Evolutionary conservation across 2,329 filamentous ascomycete species (phyloP), one percentile per base, ranked within the genome.

Genomic region (Pseudocercospora musae): DNA sequence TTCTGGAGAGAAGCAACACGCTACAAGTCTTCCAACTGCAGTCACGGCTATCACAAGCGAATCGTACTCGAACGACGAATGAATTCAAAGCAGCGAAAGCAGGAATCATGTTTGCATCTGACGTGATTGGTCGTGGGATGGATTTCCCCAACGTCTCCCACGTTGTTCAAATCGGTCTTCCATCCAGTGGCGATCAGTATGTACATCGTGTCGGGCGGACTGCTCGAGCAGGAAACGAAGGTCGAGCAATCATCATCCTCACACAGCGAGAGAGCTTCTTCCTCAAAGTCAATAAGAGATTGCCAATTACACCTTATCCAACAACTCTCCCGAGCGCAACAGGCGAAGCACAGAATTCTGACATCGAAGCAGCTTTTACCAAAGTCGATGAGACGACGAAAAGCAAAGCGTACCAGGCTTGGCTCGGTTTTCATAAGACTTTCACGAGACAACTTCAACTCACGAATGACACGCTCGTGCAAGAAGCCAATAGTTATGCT

Each of bases 121-220:
- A 96, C 72, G 93, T 95, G 20, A 89, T 98, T 18, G 93, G 92
- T n/a, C 87, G 94, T 70, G 94, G 94, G 59, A 96, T 98, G 72
- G 95, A 99, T 77, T 98, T 99, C 46, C 87, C 98, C 72, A 97
- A 97, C 78, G 98, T 98, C 74, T 93, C 97, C 75, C 87, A 97
- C 86, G 50, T 90, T 87, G 18, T 90, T 89, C 61, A 96, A 90
- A 75, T 96, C 90, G 44, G 82, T 33, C 71, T 84, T 5, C 82
- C 83, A 0, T 78, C 78, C 2, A 79, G 77, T 53, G 77, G 76
- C 15, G 83, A 84, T 58, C 81, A 84, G 64, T 99, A 99, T 77
- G 95, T 91, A 18, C 95, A 98, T 77, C 88, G 95, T 59, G 96
- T 99, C 70, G 95, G 95, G 25, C 87, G 95, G 37, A 99, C 95